Evolutionary conservation across 257 asterid genomes (phyloP), one percentile per base, ranked within the genome.

Genomic region (Linderniella brevidens): DNA sequence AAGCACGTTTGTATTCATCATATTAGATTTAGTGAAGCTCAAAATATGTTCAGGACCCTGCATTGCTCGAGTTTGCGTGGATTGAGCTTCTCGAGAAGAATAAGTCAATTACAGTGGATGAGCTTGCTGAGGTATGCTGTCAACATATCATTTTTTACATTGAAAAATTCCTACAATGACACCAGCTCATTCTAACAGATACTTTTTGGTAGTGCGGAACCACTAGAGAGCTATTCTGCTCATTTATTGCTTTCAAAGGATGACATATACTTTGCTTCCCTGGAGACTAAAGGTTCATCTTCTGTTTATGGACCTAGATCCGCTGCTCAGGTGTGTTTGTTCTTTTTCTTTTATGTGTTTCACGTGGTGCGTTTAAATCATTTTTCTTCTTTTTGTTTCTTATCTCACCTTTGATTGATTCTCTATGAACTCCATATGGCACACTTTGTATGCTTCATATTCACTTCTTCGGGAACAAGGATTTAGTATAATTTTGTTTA

Each of bases 51-150:
- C 75, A 90, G 99, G 96, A 90, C 58, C 82, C 86, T 46, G 49
- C 93, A 15, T 68, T 90, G 66, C 85, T 90, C 10, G 99, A 90
- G 70, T 85, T 76, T 42, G 99, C 96, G 9, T 90, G 99, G 99
- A 64, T 73, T 54, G 99, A 90, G 76, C 99, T 90, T 69, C 73
- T 81, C 7, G 99, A 85, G 63, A 81, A 75, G 69, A 80, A 71
- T 19, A 68, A 77, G 60, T 59, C 93, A 40, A 72, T 65, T 19
- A 90, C 88, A 46, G 83, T 77, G 68, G 78, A 71, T 57, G 83
- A 79, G 60, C 79, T 90, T 56, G 99, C 99, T 13, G 92, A 85
- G 93, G 96, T 90, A 71, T 67, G 52, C 46, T 40, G 62, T 57
- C 54, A 49, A 42, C 54, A 41, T 20, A 43, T 40, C 52, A 39